Base-by-base conservation (phyloP, 306 rosid genomes). In the Delonix regia region DNA sequence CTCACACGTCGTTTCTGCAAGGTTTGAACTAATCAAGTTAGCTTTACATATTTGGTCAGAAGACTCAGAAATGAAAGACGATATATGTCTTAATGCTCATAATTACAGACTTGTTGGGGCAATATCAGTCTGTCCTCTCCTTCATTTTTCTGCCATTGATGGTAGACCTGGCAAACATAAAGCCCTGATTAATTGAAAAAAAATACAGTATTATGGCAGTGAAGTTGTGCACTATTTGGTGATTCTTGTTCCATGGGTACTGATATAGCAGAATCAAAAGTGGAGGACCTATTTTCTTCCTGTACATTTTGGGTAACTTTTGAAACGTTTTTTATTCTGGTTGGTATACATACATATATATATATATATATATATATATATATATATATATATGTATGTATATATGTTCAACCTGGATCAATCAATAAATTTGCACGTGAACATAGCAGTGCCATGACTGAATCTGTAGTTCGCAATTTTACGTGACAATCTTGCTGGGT, bases 311-410 rank as follows among this genome's bases (percentile, higher is more conserved):
- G 65, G 44, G 67, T 34, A 21, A 59, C 21, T 24, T 38, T 47
- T 73, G 51, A 19, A 36, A 28, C 28, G 21, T 6, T 63, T 24
- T 63, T 30, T 36, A 8, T 61, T 69, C 88, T 88, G 94, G 83
- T 85, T 63, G 90, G 84, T n/a, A n/a, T n/a, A n/a, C n/a, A n/a
- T n/a, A n/a, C n/a, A n/a, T n/a, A n/a, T n/a, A n/a, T n/a, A n/a
- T n/a, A n/a, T n/a, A n/a, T n/a, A n/a, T n/a, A n/a, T n/a, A n/a
- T n/a, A n/a, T n/a, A n/a, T n/a, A n/a, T n/a, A n/a, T n/a, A n/a
- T n/a, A n/a, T n/a, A n/a, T 90, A 59, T 90, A 88, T 79, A 90
- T 90, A 81, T 88, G 86, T 86, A 81, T 88, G 85, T 92, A 90
- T n/a, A 70, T 90, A 90, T 71, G 85, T 90, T 19, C 65, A 86